These are phyloP conservation scores for Ustilago bromivora DNA, from an alignment of 1,284 basidiomycete species.

Conservation along the genomic window DNA sequence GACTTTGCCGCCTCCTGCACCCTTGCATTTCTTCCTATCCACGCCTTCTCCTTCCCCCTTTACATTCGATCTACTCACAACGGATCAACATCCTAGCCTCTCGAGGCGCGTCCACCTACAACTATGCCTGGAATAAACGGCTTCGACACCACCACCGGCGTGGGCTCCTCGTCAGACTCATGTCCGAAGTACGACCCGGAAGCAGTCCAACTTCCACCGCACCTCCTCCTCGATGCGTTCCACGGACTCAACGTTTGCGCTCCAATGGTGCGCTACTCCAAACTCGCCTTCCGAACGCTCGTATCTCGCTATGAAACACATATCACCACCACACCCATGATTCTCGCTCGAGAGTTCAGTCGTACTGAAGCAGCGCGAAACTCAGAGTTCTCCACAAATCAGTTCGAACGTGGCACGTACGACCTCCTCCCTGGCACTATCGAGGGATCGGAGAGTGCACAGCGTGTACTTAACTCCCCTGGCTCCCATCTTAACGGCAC, in stretches of 20 bases:
- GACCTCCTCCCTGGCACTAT: conserved; percentile 65
- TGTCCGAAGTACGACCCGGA: conserved; percentile 33
- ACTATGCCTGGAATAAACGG: conserved; percentile 3
- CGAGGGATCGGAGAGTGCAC: conserved; percentile 45
- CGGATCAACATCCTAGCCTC: neutral
- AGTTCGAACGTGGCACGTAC: conserved; percentile 73
- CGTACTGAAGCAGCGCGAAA: conserved; percentile 73
- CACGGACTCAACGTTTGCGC: conserved; percentile 68
- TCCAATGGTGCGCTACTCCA: conserved; percentile 75
- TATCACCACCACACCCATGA: conserved; percentile 76
- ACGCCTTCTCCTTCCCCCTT: neutral
- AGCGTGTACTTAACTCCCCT: conserved; percentile 8
- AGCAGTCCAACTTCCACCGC: conserved; percentile 41
- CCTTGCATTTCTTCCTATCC: conserved; percentile 2
- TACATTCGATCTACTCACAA: neutral
- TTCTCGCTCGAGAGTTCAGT: conserved; percentile 74
- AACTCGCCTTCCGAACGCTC: conserved; percentile 75
- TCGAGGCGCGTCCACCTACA: neutral
- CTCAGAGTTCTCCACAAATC: conserved; percentile 74
- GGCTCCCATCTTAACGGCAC: neutral
- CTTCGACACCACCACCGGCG: neutral
- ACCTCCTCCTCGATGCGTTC: conserved; percentile 54
- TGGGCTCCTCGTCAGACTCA: neutral
- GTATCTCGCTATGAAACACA: conserved; percentile 75
- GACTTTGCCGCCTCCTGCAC: neutral